Evolutionary conservation across 805 yeast genomes (phyloP), one percentile per base, ranked within the genome.

Genomic region (Hanseniaspora occidentalis): DNA sequence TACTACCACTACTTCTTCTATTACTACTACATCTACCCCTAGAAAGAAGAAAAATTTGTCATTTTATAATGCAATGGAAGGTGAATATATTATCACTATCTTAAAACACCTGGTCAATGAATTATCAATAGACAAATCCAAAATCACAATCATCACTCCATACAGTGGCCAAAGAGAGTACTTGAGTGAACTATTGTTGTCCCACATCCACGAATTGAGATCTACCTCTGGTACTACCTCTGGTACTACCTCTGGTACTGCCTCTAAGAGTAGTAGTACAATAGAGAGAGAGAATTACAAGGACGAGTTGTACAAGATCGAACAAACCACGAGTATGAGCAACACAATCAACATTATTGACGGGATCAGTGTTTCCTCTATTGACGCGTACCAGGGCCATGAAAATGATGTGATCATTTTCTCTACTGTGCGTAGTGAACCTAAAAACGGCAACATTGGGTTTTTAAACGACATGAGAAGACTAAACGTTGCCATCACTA

Each of bases 301-400:
- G 49, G 54, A 52, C 51, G 50, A 29, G 18, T 29, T 29, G 33
- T 29, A 29, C 8, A 10, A 29, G 16, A 29, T 29, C 16, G 33
- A 29, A 29, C 16, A 13, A 29, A 29, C n/a, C 18, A 13, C 16
- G 13, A 29, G 18, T 42, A 42, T 41, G n/a, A 46, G 38, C 23
- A 52, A 46, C 19, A 52, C 55, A 16, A 52, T 58, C 31, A 60
- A 61, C 41, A 60, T 60, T 25, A 49, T 71, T 31, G 64, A 66
- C 40, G 70, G 68, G 3, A 54, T 70, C 14, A 62, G 69, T 60
- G 61, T 73, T 48, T 67, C 72, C 13, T 59, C 84, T 0, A 81
- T 85, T n/a, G 96, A 85, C 58, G 92, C 95, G 1, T 85, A 85
- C 64, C 95, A 85, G 60, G 95, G 95, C 23, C 69, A 94, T 50